These are phyloP conservation scores for Colletotrichum lentis DNA, from an alignment of 2,329 filamentous ascomycete species.

Conservation along the genomic window DNA sequence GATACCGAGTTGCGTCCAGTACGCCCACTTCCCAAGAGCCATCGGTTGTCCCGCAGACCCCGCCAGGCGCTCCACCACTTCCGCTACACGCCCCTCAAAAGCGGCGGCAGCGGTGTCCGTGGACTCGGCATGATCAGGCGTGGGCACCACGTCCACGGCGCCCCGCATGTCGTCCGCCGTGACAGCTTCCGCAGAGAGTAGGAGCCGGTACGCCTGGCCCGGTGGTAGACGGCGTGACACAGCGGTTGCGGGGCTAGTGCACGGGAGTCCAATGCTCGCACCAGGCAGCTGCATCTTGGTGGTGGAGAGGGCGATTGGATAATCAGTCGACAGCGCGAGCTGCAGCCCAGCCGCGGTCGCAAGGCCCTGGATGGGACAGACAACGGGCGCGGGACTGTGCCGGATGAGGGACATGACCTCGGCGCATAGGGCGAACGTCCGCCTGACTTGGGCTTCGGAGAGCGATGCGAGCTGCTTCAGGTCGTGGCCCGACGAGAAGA, in stretches of 20 bases:
- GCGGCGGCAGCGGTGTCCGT: slow-evolving; percentile 38
- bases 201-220: slow-evolving; percentile 43
- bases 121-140: slow-evolving; percentile 36
- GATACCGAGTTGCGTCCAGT: slow-evolving; percentile 46
- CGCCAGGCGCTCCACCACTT: slow-evolving; percentile 41
- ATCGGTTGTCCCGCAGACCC: slow-evolving; percentile 43
- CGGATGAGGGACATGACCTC: slow-evolving; percentile 47
- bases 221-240: slow-evolving; percentile 42
- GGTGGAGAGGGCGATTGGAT: slow-evolving; percentile 41
- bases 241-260: slow-evolving; percentile 44
- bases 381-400: slow-evolving; percentile 44
- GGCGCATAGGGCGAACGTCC: slow-evolving; percentile 45
- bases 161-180: slow-evolving; percentile 41
- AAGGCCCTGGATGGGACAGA: slow-evolving; percentile 46
- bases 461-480: slow-evolving; percentile 42
- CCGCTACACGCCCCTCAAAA: slow-evolving; percentile 42
- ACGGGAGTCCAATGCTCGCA: slow-evolving; percentile 45
- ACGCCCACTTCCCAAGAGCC: slow-evolving; percentile 49
- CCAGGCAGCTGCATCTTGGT: slow-evolving; percentile 45
- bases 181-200: slow-evolving; percentile 44
- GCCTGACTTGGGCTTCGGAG: slow-evolving; percentile 24
- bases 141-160: slow-evolving; percentile 42
- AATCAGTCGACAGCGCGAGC: slow-evolving; percentile 46
- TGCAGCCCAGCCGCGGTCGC: slow-evolving; percentile 47
- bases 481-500: slow-evolving; percentile 48